Evolutionary conservation across 768 basidiomycete species (phyloP), one percentile per base, ranked within the genome.

Genomic region (Leccinum variicolor): DNA sequence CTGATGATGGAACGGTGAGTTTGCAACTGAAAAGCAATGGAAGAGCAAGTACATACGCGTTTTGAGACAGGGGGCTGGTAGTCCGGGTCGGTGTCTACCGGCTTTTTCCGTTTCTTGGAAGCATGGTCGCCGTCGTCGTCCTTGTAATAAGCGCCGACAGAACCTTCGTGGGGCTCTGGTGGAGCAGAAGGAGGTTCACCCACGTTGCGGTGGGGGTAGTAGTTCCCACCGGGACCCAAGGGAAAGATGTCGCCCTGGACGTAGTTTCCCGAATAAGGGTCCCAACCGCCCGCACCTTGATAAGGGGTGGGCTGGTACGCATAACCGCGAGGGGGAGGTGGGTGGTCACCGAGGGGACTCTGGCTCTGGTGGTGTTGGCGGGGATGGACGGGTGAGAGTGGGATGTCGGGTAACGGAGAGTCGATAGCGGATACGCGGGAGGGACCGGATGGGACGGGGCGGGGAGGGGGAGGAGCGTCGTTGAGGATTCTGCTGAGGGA

Each of bases 401-500:
- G 57, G n/a, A 41, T 10, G n/a, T 41, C 39, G n/a, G 39, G 39
- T 11, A 41, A 41, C 9, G 39, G 39, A 41, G 39, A 29, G 61
- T 71, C 68, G 64, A 60, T 33, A 53, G 60, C 57, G 58, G 67
- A 49, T 60, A 62, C 41, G 57, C 61, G 64, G 31, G 62, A 47
- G 56, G 61, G 55, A 23, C 51, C 54, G 45, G 63, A 50, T 48
- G 71, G 67, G 51, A 75, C 64, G 31, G 70, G 71, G 55, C 72
- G 66, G 36, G 63, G 58, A 21, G 77, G 75, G 31, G 77, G 73
- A 45, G 86, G 81, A 62, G 88, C 85, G 75, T 90, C 84, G 75
- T 91, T 91, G 74, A 91, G 84, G 60, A 91, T 90, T 63, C 84
- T 81, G 65, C 84, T 85, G 71, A 91, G 83, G 52, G 89, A 90